Evolutionary conservation across 306 rosid genomes (phyloP).

Genomic region (Quercus parvula): DNA sequence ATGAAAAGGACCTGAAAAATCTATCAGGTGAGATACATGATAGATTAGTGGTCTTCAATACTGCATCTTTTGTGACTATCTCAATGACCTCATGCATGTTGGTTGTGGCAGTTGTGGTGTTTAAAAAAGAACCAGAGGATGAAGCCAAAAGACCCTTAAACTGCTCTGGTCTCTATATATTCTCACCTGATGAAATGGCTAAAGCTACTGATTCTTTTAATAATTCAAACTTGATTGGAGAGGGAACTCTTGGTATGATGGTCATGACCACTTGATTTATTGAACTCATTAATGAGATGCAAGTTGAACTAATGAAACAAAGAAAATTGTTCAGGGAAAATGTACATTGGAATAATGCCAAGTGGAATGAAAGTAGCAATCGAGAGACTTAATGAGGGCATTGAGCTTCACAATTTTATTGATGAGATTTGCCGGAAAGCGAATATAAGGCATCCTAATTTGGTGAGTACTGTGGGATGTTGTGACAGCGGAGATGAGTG

Average conservation of each 20-base stretch:
- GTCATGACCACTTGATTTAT: not conserved
- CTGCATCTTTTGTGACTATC: not conserved
- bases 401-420: not conserved
- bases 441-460: not conserved
- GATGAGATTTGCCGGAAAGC: not conserved
- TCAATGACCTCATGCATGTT: not conserved
- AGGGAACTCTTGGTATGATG: constrained; percentile 5
- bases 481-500: not conserved
- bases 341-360: not conserved
- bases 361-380: not conserved
- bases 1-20: not conserved
- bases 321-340: not conserved
- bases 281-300: not conserved
- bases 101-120: not conserved
- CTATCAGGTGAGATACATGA: not conserved
- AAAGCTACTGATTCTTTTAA: not conserved
- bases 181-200: not conserved
- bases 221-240: not conserved
- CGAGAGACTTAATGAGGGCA: not conserved
- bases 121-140: not conserved
- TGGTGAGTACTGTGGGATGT: not conserved
- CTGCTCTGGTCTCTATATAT: not conserved
- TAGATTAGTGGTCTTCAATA: not conserved
- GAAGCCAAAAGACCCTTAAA: not conserved
- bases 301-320: not conserved